These are phyloP conservation scores for Diatrype stigma DNA, from an alignment of 2,329 filamentous ascomycete species.

Conservation along the genomic window DNA sequence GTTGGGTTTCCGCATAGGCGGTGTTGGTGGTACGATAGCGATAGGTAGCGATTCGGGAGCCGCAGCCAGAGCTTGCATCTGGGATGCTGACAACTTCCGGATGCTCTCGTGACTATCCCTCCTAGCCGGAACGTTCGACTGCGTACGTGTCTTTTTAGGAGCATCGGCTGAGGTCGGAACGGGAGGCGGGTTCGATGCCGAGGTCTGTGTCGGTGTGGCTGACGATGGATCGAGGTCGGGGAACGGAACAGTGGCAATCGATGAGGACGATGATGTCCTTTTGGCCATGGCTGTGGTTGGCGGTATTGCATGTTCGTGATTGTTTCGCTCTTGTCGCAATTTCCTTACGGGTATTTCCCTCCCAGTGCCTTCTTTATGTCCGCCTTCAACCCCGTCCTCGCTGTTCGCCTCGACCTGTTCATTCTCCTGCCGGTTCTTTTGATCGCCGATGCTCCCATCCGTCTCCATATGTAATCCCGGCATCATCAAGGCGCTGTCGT, in stretches of 20 bases:
- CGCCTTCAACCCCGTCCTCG: background rate
- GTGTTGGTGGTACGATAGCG: slow-evolving; percentile 34
- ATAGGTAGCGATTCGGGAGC: slow-evolving; percentile 57
- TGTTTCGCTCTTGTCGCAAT: background rate
- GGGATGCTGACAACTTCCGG: slow-evolving; percentile 52
- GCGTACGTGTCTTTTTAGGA: slow-evolving; percentile 13
- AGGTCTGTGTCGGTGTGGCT: background rate
- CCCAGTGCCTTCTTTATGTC: background rate
- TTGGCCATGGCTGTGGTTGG: background rate
- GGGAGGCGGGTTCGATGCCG: background rate
- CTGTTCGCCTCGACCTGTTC: background rate
- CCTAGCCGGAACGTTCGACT: slow-evolving; percentile 16
- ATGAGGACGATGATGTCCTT: background rate
- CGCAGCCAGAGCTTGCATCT: slow-evolving; percentile 55
- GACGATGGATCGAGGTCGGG: background rate
- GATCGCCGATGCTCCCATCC: background rate
- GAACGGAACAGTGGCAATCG: background rate
- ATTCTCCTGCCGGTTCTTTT: background rate
- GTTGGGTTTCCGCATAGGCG: slow-evolving; percentile 24
- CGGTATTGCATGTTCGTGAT: background rate
- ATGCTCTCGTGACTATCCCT: slow-evolving; percentile 38
- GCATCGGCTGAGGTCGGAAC: background rate
- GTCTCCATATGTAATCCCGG: background rate
- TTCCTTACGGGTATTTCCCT: background rate
- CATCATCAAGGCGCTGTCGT: background rate